A percentile compares a stretch with the other conserved stretches of the same genome.
phyloP scores from a whole-genome alignment of 2,329 filamentous ascomycete genomes.

The Alternaria brassicicola region DNA sequence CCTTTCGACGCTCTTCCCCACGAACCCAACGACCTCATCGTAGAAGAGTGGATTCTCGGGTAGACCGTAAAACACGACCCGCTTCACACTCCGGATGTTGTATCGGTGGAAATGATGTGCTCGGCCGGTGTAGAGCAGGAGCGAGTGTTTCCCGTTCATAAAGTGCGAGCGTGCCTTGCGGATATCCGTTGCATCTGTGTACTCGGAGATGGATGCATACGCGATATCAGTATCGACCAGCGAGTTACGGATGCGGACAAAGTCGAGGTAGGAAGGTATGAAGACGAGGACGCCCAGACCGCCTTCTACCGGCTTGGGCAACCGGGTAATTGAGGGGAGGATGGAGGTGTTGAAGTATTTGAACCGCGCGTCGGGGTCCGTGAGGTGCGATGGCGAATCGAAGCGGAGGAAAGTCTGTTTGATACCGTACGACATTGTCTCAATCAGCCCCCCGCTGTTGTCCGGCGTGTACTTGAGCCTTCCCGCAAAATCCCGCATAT shows the following conservation, averaged over 20 bases:
- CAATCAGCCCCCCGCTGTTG: conserved; percentile 74
- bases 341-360: conserved; percentile 86
- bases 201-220: conserved; percentile 89
- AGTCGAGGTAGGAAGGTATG: conserved; percentile 92
- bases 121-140: conserved; percentile 90
- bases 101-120: conserved; percentile 98
- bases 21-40: conserved; percentile 73
- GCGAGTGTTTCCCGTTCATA: conserved; percentile 76
- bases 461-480: conserved; percentile 72
- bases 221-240: conserved; percentile 75
- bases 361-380: conserved; percentile 87
- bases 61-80: conserved; percentile 86
- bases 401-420: conserved; percentile 92
- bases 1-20: conserved; percentile 61
- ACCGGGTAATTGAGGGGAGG: conserved; percentile 74
- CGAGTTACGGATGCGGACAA: conserved; percentile 90
- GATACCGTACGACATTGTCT: conserved; percentile 68
- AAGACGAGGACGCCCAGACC: conserved; percentile 78
- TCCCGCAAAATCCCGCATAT: conserved; percentile 82
- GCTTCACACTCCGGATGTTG: conserved; percentile 77
- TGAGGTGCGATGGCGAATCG: conserved; percentile 69
- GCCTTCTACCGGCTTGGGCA: conserved; percentile 63
- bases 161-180: conserved; percentile 88
- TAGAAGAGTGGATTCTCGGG: conserved; percentile 89
- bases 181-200: conserved; percentile 77